These are phyloP conservation scores for Beauveria sp. DNA, from an alignment of 2,329 filamentous ascomycete genomes.

Conservation along the genomic window DNA sequence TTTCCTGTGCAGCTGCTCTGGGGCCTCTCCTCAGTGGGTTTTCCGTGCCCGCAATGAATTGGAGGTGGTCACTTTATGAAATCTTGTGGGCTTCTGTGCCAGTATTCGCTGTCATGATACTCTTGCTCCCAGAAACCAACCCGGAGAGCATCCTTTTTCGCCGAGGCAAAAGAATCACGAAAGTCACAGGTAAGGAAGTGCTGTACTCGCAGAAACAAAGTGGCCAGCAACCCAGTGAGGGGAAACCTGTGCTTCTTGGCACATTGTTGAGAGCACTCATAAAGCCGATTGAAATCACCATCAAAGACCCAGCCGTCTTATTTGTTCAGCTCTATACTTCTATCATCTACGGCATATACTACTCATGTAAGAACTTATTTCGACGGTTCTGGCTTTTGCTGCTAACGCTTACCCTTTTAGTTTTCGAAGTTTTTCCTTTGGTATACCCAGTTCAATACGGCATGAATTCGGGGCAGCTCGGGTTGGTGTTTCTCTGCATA, in stretches of 20 bases:
- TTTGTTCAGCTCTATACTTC: conserved; percentile 56
- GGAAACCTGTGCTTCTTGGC: conserved; percentile 33
- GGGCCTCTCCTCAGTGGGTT: conserved; percentile 56
- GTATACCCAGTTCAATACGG: conserved; percentile 53
- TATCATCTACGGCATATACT: conserved; percentile 55
- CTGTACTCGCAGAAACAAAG: conserved; percentile 59
- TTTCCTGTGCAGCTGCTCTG: conserved; percentile 36
- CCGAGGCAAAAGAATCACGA: conserved; percentile 53
- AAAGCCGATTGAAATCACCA: conserved; percentile 51
- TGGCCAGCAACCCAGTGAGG: conserved; percentile 45
- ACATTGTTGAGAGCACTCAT: conserved; percentile 43
- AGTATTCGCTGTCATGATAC: conserved; percentile 51
- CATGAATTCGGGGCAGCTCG: conserved; percentile 50
- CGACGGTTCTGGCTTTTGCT: too few species aligned
- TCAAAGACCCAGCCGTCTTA: conserved; percentile 54
- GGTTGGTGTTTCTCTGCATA: conserved; percentile 54
- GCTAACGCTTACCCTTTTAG: conserved; percentile 12
- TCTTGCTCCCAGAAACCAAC: conserved; percentile 58
- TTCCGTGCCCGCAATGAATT: conserved; percentile 46
- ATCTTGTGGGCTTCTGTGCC: conserved; percentile 56
- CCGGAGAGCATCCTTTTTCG: conserved; percentile 51
- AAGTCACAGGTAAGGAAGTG: conserved; percentile 44
- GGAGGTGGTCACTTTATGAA: conserved; percentile 58
- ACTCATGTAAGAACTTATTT: conserved; percentile 35
- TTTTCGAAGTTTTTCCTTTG: conserved; percentile 59